Conservation (phyloP, 2,329 filamentous ascomycete species). For the Penicillium olsonii region DNA sequence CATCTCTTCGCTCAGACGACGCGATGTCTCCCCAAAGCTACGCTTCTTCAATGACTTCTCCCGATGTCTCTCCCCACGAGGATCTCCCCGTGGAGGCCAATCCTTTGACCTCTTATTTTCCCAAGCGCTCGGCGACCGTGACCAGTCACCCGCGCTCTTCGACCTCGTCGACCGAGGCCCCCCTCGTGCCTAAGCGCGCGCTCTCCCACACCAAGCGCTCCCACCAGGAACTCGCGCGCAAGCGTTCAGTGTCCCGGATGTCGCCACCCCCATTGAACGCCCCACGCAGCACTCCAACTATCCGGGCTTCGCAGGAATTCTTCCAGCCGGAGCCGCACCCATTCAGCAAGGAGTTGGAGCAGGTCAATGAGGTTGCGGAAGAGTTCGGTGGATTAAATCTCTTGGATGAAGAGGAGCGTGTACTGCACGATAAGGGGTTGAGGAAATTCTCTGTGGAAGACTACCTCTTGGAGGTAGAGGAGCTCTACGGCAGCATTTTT, state of each 20-base stretch:
- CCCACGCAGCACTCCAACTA: constrained; percentile 35
- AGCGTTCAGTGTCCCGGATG: constrained; percentile 62
- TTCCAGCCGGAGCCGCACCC: constrained; percentile 59
- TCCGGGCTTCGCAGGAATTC: constrained; percentile 39
- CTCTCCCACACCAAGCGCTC: constrained; percentile 88
- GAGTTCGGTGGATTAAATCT: constrained; percentile 69
- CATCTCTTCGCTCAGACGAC: constrained; percentile 66
- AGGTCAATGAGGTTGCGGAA: constrained; percentile 90
- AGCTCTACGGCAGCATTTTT: constrained; percentile 65
- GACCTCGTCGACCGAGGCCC: constrained; percentile 54
- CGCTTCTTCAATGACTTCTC: constrained; percentile 52
- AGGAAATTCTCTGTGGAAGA: constrained; percentile 75
- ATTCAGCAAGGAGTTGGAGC: constrained; percentile 85
- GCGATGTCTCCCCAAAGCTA: constrained; percentile 49
- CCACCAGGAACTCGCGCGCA: constrained; percentile 72
- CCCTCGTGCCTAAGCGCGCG: constrained; percentile 73
- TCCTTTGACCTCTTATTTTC: constrained; percentile 61
- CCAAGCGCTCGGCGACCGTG: constrained; percentile 70
- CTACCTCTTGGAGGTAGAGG: constrained; percentile 78
- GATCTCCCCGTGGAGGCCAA: constrained; percentile 53
- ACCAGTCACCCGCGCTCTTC: constrained; percentile 55
- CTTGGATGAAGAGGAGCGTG: constrained; percentile 73
- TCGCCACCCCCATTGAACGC: constrained; percentile 44
- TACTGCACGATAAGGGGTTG: constrained; percentile 69
- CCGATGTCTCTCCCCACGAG: constrained; percentile 47